A percentile compares a stretch with the other conserved stretches of the same genome.
Evolutionary conservation across 23 red algal genomes (phyloP).

Genomic region (Pyropia yezoensis): DNA sequence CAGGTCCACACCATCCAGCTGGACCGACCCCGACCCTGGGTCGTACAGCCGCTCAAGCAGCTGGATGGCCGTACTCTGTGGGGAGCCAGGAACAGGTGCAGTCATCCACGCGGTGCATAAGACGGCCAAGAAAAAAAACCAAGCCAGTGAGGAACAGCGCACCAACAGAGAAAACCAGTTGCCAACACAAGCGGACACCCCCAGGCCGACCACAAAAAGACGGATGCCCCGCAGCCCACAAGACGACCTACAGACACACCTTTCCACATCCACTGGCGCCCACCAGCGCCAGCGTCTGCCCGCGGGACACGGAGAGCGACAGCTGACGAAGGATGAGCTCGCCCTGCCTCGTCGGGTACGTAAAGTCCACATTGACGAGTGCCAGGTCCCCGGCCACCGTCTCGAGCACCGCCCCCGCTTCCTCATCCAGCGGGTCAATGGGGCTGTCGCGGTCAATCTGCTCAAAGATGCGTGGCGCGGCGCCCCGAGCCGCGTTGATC

Average conservation of each 20-base stretch:
- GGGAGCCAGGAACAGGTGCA: background rate
- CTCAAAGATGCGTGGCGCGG: constrained; percentile 59
- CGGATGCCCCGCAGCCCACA: no score
- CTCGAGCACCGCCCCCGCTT: constrained; percentile 10
- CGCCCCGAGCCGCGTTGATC: constrained; percentile 53
- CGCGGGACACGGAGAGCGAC: no score
- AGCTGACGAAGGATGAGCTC: no score
- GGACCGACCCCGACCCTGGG: constrained; percentile 16
- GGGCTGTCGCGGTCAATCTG: constrained; percentile 44
- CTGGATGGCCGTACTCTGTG: constrained; percentile 37
- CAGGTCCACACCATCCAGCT: constrained; percentile 45
- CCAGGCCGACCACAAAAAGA: no score
- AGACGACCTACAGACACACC: no score
- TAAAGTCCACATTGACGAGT: constrained; percentile 71
- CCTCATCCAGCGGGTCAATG: constrained; percentile 50
- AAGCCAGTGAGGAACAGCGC: background rate
- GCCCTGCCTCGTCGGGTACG: constrained; percentile 42
- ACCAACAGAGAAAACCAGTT: background rate
- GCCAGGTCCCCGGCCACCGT: constrained; percentile 16
- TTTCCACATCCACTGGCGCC: no score
- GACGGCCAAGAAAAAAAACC: background rate
- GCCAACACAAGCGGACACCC: background rate
- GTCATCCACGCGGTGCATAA: background rate
- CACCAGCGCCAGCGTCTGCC: no score
- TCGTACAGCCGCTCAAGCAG: constrained; percentile 81